phyloP scores from a whole-genome alignment of 345 rosid species.

The Acer yangbiense region DNA sequence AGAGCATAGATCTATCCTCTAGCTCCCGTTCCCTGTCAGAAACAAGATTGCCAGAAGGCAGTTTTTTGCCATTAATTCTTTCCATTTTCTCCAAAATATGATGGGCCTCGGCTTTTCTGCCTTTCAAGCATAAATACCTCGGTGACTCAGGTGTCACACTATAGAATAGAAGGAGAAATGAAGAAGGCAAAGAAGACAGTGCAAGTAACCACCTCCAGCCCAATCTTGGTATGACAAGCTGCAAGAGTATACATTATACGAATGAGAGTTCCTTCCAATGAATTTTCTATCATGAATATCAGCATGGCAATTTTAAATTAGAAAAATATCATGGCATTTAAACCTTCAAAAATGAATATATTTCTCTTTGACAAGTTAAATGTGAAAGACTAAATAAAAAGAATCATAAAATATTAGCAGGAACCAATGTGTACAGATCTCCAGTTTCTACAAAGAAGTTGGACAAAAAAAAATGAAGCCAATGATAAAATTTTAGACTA shows the following conservation, averaged over 20 bases:
- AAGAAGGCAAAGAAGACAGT: slow-evolving; percentile 73
- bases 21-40: slow-evolving; percentile 58
- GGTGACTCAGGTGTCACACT: slow-evolving; percentile 77
- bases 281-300: slow-evolving; percentile 1
- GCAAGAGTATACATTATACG: slow-evolving; percentile 27
- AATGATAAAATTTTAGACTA: neutral
- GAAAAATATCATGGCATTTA: neutral
- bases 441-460: neutral
- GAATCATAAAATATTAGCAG: neutral
- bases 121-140: slow-evolving; percentile 75
- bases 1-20: slow-evolving; percentile 48
- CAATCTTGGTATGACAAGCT: slow-evolving; percentile 81
- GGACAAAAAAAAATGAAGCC: neutral
- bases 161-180: slow-evolving; percentile 77
- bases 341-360: neutral
- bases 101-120: slow-evolving; percentile 63
- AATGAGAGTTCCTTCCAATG: slow-evolving; percentile 7
- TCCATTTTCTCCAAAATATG: slow-evolving; percentile 66
- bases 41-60: slow-evolving; percentile 73
- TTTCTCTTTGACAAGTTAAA: slow-evolving; percentile 7
- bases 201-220: slow-evolving; percentile 97
- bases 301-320: neutral
- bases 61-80: slow-evolving; percentile 45
- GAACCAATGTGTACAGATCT: neutral
- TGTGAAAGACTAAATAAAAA: neutral